Evolutionary conservation across 768 basidiomycete species (phyloP).

Genomic region (Rhodotorula taiwanensis): DNA sequence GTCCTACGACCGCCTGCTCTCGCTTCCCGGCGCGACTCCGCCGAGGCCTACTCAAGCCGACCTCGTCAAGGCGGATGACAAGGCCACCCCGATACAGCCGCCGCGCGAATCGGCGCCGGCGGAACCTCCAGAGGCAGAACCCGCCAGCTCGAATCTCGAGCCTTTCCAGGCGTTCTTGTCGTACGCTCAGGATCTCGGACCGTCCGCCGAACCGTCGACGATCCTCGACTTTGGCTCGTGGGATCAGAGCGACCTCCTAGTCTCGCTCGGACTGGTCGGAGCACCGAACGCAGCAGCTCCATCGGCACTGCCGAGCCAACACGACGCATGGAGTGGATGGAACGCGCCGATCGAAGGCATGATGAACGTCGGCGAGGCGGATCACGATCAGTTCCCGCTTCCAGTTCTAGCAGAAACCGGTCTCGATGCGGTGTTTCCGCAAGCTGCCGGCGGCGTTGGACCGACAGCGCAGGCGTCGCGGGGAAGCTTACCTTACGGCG

Average conservation of each 20-base stretch:
- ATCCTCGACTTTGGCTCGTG: slow-evolving; percentile 30
- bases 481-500: too few species aligned
- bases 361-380: too few species aligned
- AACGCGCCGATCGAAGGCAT: background rate
- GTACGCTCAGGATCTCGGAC: slow-evolving; percentile 22
- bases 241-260: slow-evolving; percentile 32
- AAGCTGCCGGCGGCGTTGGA: background rate
- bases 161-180: slow-evolving; percentile 31
- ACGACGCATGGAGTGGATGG: background rate
- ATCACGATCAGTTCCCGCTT: background rate
- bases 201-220: slow-evolving; percentile 4
- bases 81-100: too few species aligned
- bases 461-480: background rate
- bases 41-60: too few species aligned
- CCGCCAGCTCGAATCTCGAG: background rate
- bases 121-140: too few species aligned
- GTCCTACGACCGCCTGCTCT: too few species aligned
- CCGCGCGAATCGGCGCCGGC: too few species aligned
- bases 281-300: background rate
- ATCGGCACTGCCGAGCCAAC: background rate
- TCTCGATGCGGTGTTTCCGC: background rate
- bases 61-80: too few species aligned
- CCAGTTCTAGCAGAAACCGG: background rate
- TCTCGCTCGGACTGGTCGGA: slow-evolving; percentile 25
- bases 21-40: too few species aligned